phyloP scores from a whole-genome alignment of 2,329 filamentous ascomycete genomes.

The Alternaria metachromatica region DNA sequence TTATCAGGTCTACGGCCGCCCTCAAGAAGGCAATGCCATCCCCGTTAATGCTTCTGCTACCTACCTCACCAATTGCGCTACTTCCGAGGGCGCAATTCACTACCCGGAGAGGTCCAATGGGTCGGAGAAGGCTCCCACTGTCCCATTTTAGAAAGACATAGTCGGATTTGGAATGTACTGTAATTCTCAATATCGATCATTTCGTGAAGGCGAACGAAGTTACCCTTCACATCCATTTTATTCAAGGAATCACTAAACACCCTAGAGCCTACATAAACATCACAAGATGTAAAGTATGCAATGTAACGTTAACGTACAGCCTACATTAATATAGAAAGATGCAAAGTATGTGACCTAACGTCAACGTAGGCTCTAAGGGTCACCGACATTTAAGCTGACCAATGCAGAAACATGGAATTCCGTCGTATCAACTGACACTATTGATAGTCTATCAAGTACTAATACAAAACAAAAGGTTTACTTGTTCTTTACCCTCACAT shows the following conservation, averaged over 20 bases:
- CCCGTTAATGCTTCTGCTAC: conserved; percentile 58
- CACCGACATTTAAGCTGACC: not conserved
- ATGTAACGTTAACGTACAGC: not conserved
- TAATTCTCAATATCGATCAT: not conserved
- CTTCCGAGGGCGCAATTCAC: conserved; percentile 58
- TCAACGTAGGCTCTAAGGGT: not conserved
- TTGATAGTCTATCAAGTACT: not conserved
- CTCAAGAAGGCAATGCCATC: conserved; percentile 60
- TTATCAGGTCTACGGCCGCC: conserved; percentile 55
- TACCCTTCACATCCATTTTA: not conserved
- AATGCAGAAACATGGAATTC: not conserved
- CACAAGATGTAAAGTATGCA: not conserved
- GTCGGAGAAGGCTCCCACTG: conserved; percentile 39
- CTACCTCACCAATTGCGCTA: conserved; percentile 62
- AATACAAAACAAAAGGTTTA: not conserved
- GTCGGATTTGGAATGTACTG: not conserved
- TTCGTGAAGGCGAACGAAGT: not conserved
- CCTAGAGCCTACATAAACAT: not conserved
- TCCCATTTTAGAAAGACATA: conserved; percentile 27
- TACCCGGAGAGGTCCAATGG: conserved; percentile 61
- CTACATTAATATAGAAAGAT: not conserved
- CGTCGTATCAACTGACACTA: not conserved
- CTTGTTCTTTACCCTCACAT: not conserved
- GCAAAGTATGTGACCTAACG: no score
- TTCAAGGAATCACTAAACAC: not conserved